Conservation (phyloP, 805 yeast genomes). For the Spencermartinsiella europaea region DNA sequence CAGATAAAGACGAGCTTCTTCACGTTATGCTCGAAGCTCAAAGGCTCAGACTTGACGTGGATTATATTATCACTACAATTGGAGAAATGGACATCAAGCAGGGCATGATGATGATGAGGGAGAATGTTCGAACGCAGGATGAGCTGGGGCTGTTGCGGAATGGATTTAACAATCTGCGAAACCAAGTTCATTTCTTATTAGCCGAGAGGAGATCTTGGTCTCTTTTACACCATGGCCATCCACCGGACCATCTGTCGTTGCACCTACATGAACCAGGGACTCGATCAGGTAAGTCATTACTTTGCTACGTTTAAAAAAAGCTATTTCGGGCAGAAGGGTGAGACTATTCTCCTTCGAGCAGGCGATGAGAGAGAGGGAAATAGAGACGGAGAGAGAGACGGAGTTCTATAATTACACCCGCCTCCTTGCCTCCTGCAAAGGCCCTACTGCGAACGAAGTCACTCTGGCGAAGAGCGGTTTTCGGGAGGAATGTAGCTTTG, state of each 20-base stretch:
- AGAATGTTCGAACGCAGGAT: constrained; percentile 29
- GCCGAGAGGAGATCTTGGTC: constrained; percentile 25
- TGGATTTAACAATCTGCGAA: constrained; percentile 32
- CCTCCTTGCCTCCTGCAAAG: too few species aligned
- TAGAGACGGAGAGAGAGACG: too few species aligned
- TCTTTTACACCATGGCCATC: neutral
- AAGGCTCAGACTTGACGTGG: constrained; percentile 32
- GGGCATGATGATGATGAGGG: constrained; percentile 30
- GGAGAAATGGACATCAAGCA: constrained; percentile 32
- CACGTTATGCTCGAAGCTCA: constrained; percentile 30
- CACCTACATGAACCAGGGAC: neutral
- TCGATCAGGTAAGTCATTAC: neutral
- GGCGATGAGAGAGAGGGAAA: too few species aligned
- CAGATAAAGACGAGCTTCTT: constrained; percentile 12
- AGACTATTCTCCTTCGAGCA: too few species aligned
- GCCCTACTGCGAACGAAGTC: too few species aligned
- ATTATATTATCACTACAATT: constrained; percentile 26
- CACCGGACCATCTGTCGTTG: neutral
- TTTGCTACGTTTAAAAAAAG: neutral
- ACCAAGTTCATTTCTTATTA: constrained; percentile 32
- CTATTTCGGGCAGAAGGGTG: neutral
- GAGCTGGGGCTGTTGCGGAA: constrained; percentile 30
- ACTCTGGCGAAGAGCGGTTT: too few species aligned
- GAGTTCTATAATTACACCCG: too few species aligned
- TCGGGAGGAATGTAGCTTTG: too few species aligned